These are phyloP conservation scores for Thielaviopsis euricoi DNA, from an alignment of 2,329 filamentous ascomycete genomes.

Conservation along the genomic window DNA sequence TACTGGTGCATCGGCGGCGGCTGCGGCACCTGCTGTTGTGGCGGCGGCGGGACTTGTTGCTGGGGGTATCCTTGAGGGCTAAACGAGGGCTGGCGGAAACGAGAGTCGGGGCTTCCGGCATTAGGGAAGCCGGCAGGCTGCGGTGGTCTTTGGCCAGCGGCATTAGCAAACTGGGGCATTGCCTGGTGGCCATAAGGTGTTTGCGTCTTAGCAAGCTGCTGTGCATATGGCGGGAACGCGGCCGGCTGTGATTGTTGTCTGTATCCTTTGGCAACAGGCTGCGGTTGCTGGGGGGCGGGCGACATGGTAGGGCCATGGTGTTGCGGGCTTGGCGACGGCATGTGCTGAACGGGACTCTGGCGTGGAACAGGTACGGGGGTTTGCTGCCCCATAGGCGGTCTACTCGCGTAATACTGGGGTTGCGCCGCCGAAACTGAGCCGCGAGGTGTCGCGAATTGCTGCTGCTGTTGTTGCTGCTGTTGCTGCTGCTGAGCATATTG, in stretches of 20 bases:
- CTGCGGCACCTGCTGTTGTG: slow-evolving; percentile 7
- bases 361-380: slow-evolving; percentile 11
- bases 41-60: slow-evolving; percentile 13
- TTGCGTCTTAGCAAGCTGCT: slow-evolving; percentile 35
- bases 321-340: slow-evolving; percentile 9
- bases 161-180: slow-evolving; percentile 27
- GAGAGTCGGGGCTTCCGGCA: slow-evolving; percentile 25
- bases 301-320: slow-evolving; percentile 17
- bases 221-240: slow-evolving; percentile 31
- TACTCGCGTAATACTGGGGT: slow-evolving; percentile 8
- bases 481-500: slow-evolving; percentile 21
- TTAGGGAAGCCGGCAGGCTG: slow-evolving; percentile 20
- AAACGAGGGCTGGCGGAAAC: slow-evolving; percentile 21
- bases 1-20: slow-evolving; percentile 12
- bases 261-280: slow-evolving; percentile 20
- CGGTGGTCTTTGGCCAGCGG: slow-evolving; percentile 1
- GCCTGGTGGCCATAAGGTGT: slow-evolving; percentile 35
- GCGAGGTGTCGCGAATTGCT: slow-evolving; percentile 5
- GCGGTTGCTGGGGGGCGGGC: slow-evolving; percentile 17
- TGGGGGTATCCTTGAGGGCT: slow-evolving; percentile 22
- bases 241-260: slow-evolving; percentile 13
- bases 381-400: slow-evolving; percentile 6
- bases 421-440: slow-evolving; percentile 3
- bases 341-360: slow-evolving; percentile 8
- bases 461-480: too few species aligned